Evolutionary conservation across 148 eudicot genomes (phyloP).

Genomic region (Dysphania ambrosioides): DNA sequence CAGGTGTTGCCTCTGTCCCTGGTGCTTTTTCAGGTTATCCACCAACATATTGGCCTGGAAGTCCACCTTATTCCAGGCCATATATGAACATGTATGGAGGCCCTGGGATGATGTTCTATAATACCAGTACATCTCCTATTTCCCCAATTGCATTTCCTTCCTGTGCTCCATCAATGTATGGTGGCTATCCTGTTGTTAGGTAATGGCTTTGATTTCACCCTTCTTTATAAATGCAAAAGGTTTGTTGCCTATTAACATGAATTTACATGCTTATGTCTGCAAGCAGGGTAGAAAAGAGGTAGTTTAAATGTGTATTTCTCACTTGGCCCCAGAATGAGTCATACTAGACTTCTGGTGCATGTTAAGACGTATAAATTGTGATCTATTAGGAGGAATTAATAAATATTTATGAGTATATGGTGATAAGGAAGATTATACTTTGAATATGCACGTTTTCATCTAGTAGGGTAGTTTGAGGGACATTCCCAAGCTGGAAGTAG

Average conservation of each 20-base stretch:
- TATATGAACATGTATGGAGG: constrained; percentile 43
- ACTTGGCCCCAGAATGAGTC: not conserved
- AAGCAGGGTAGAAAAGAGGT: not conserved
- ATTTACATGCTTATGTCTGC: not conserved
- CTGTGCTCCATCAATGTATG: constrained; percentile 41
- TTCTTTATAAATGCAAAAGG: not conserved
- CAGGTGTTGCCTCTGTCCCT: constrained; percentile 41
- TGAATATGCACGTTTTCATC: too few relatives aligned
- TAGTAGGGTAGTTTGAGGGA: too few relatives aligned
- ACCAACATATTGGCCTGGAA: constrained; percentile 51
- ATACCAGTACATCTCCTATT: constrained; percentile 40
- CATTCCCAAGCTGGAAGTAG: too few relatives aligned
- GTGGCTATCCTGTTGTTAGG: constrained; percentile 44
- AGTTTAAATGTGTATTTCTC: not conserved
- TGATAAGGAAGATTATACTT: too few relatives aligned
- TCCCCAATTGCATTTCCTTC: constrained; percentile 43
- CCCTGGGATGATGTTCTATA: constrained; percentile 57
- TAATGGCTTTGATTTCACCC: constrained; percentile 25
- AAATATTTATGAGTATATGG: too few relatives aligned
- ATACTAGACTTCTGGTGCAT: not conserved
- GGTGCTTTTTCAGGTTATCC: constrained; percentile 46
- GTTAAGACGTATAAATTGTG: not conserved
- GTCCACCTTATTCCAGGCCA: constrained; percentile 41
- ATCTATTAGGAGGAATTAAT: not conserved
- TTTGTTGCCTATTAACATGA: not conserved